Evolutionary conservation across 2,329 filamentous ascomycete genomes (phyloP).

Genomic region (Paraphoma chrysanthemicola): DNA sequence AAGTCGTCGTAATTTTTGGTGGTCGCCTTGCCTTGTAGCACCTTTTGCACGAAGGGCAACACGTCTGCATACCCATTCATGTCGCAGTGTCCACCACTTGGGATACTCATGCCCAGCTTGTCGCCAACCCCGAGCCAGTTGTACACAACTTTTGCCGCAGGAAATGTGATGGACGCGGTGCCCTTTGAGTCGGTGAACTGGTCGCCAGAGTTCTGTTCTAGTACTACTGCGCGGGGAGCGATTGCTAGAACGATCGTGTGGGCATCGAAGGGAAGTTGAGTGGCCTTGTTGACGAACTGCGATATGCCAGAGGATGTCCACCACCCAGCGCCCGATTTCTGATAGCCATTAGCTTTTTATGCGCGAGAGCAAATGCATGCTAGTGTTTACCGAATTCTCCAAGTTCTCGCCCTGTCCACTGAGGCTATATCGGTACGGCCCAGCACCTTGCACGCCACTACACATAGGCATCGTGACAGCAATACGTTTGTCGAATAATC

Average conservation of each 20-base stretch:
- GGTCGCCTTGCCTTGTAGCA: conserved; percentile 55
- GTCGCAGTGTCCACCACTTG: conserved; percentile 58
- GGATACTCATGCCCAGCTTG: conserved; percentile 55
- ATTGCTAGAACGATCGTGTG: conserved; percentile 47
- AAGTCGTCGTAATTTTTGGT: conserved; percentile 56
- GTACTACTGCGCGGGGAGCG: conserved; percentile 42
- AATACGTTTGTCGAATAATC: conserved; percentile 46
- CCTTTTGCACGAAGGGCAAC: conserved; percentile 57
- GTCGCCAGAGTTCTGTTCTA: conserved; percentile 49
- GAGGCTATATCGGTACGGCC: conserved; percentile 50
- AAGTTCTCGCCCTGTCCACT: conserved; percentile 53
- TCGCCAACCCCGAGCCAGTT: conserved; percentile 40
- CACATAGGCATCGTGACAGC: conserved; percentile 47
- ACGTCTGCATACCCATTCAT: conserved; percentile 57
- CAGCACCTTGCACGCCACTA: conserved; percentile 44
- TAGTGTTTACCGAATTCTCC: conserved; percentile 45
- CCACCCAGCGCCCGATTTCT: conserved; percentile 46
- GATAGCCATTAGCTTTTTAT: conserved; percentile 1
- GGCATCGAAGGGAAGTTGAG: conserved; percentile 43
- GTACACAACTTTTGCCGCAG: conserved; percentile 44
- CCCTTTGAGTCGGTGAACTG: conserved; percentile 59
- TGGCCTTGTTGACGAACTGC: conserved; percentile 40
- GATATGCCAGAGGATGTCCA: conserved; percentile 45
- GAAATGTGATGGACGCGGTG: conserved; percentile 48
- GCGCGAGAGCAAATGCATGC: neutral